These are phyloP conservation scores for Boletellus ananas DNA, from an alignment of 768 basidiomycete species.

Conservation along the genomic window DNA sequence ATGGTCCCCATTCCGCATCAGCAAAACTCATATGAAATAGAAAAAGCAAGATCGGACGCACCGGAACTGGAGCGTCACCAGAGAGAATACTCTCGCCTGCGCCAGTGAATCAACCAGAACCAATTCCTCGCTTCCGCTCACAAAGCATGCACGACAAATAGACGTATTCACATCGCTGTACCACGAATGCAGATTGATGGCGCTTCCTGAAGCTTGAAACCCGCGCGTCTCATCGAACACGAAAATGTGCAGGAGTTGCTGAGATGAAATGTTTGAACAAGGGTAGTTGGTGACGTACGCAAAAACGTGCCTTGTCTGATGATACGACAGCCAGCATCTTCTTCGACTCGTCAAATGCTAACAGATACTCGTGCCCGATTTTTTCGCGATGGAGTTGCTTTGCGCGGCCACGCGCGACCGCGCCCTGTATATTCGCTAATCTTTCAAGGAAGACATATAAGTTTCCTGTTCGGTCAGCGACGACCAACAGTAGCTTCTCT, in stretches of 20 bases:
- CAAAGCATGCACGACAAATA: constrained; percentile 41
- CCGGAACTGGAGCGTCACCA: constrained; percentile 53
- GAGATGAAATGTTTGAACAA: not conserved
- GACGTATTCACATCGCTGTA: constrained; percentile 26
- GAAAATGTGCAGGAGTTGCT: constrained; percentile 44
- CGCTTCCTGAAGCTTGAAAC: constrained; percentile 39
- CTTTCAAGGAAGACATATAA: constrained; percentile 40
- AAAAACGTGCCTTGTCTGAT: constrained; percentile 34
- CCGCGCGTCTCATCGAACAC: constrained; percentile 43
- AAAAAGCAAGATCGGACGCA: constrained; percentile 15
- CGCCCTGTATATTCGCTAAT: constrained; percentile 28
- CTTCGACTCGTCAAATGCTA: constrained; percentile 52
- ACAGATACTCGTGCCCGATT: constrained; percentile 41
- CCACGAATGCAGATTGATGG: constrained; percentile 43
- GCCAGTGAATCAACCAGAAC: constrained; percentile 43
- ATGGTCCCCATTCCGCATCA: not conserved
- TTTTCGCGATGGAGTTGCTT: constrained; percentile 42
- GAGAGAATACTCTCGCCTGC: constrained; percentile 48
- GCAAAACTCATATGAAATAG: not conserved
- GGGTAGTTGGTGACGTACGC: not conserved
- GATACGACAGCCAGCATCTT: constrained; percentile 46
- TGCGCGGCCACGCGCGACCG: constrained; percentile 25
- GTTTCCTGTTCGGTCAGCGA: constrained; percentile 33
- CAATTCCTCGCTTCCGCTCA: constrained; percentile 50
- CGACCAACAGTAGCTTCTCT: constrained; percentile 40